Conservation (phyloP, 208 protist genomes). For the Wallacemonas sp. region DNA sequence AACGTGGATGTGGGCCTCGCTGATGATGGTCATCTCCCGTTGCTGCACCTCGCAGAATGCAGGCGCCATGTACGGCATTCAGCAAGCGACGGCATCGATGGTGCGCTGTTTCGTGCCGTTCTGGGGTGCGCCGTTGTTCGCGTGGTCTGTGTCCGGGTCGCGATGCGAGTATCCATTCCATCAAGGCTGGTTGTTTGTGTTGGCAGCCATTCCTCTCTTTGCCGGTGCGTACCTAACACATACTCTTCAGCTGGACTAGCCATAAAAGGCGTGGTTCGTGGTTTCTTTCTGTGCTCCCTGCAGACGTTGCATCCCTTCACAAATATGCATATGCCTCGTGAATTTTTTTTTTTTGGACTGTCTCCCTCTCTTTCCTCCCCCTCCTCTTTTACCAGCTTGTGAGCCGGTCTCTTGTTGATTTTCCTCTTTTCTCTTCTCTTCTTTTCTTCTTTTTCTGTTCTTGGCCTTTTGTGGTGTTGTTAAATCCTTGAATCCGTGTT, state of each 20-base stretch:
- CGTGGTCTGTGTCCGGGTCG: conserved; percentile 54
- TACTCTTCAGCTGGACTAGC: neutral
- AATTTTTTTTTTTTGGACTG: too few species aligned
- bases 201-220: conserved; percentile 50
- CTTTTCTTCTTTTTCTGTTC: conserved; percentile 13
- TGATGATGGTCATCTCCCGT: conserved; percentile 57
- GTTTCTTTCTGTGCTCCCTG: too few species aligned
- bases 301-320: too few species aligned
- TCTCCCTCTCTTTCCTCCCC: neutral
- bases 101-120: conserved; percentile 66
- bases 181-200: conserved; percentile 65
- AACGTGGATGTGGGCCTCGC: conserved; percentile 58
- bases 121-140: conserved; percentile 67
- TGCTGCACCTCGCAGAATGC: conserved; percentile 37
- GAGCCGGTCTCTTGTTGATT: conserved; percentile 7
- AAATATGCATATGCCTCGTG: too few species aligned
- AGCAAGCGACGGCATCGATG: conserved; percentile 61
- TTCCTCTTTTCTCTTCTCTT: conserved; percentile 17
- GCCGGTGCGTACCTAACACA: conserved; percentile 1
- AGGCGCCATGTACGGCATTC: conserved; percentile 78
- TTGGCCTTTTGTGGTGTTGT: neutral
- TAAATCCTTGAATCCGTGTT: too few species aligned
- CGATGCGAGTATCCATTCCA: conserved; percentile 64
- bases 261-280: neutral
- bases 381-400: conserved; percentile 2